Base-by-base conservation (phyloP, 176 grass and related monocot species). In the Elaeis guineensis region DNA sequence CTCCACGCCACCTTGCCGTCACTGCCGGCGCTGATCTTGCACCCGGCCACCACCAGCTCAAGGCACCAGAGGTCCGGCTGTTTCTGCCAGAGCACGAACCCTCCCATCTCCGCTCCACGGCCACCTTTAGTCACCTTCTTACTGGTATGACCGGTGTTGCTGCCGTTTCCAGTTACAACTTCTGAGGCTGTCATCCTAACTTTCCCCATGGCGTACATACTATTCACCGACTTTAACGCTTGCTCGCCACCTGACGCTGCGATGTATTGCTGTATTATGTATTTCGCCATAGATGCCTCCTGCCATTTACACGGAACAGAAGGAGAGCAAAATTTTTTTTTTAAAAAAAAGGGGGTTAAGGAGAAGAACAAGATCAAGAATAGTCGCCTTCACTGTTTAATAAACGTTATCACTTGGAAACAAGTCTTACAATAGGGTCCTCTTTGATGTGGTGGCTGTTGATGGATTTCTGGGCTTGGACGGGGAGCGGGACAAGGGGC, bases 31-130 rank as follows among this genome's bases (percentile, higher is more conserved):
- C 93, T 92, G 74, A 98, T 92, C 82, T 98, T 98, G 87, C 88
- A 89, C n/a, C 93, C 93, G 3, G 93, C 92, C 53, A 98, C 93
- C 14, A 98, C 85, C 17, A 98, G 81, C 76, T 98, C 93, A 17
- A 98, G 84, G 70, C 84, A 98, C 93, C 93, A 98, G 66, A 98
- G 71, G 66, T 98, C 84, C 18, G 93, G 87, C 66, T 83, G 84
- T 76, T 98, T 98, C 87, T 98, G 93, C 93, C 87, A 98, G 30
- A 98, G 88, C 64, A 98, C 93, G 67, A 98, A 98, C 56, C 93
- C 87, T 57, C 93, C 93, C n/a, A 98, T 76, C 93, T 98, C 93
- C 52, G 75, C 82, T 16, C 44, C 7, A 25, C 61, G 30, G 5
- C 30, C 30, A 35, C 30, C 6, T 35, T 9, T 35, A 6, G 6